Conservation (phyloP, 305 asterid genomes). For the Fraxinus sp. region DNA sequence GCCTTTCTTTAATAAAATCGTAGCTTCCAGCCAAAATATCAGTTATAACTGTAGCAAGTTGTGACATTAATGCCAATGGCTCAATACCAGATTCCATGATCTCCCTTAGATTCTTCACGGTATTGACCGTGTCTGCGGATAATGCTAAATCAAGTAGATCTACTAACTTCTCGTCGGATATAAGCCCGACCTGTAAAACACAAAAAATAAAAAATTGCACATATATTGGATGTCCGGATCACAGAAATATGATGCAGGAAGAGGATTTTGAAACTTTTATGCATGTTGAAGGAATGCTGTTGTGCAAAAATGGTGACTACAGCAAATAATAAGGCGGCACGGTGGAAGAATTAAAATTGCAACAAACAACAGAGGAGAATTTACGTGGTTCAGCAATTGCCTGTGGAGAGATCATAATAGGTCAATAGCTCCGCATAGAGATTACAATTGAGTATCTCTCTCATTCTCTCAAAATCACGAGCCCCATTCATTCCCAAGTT, state of each 20-base stretch:
- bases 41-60: constrained; percentile 93
- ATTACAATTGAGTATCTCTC: constrained; percentile 2
- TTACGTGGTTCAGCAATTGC: neutral
- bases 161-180: constrained; percentile 89
- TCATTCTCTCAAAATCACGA: neutral
- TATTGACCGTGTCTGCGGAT: constrained; percentile 95
- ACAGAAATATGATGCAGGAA: neutral
- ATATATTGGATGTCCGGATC: neutral
- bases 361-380: neutral
- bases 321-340: neutral
- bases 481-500: neutral
- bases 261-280: neutral
- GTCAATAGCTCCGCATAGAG: neutral
- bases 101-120: constrained; percentile 92
- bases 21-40: constrained; percentile 97
- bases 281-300: neutral
- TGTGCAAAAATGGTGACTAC: neutral
- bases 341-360: neutral
- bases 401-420: neutral
- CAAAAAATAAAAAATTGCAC: neutral
- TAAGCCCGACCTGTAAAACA: constrained; percentile 78
- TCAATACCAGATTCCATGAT: constrained; percentile 96
- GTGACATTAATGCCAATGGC: constrained; percentile 96
- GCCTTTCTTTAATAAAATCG: constrained; percentile 60
- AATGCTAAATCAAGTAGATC: constrained; percentile 94